These are phyloP conservation scores for Cyclotella sp. DNA, from an alignment of 108 stramenopile genomes.

Conservation along the genomic window DNA sequence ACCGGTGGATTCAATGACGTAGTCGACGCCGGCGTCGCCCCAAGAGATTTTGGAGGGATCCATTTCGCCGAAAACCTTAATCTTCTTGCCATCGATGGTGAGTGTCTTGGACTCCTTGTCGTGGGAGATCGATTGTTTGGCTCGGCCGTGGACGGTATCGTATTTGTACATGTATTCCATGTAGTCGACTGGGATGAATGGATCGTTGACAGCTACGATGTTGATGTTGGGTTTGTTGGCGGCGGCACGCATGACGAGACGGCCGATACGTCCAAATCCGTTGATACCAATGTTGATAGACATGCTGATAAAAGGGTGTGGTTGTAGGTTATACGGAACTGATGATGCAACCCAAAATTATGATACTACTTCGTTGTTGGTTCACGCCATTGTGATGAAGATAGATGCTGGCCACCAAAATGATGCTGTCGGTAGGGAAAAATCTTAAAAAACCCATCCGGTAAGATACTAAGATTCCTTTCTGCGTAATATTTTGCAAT, in stretches of 20 bases:
- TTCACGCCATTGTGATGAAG: no score
- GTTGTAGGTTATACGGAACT: neutral
- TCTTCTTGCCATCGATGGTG: conserved; percentile 50
- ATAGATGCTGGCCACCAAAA: no score
- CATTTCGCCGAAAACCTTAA: conserved; percentile 79
- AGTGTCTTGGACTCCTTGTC: conserved; percentile 62
- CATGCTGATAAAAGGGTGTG: conserved; percentile 26
- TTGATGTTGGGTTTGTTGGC: conserved; percentile 88
- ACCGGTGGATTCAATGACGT: conserved; percentile 90
- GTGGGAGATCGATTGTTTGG: conserved; percentile 62
- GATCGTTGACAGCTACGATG: conserved; percentile 88
- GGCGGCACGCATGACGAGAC: conserved; percentile 97
- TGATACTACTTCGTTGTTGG: no score
- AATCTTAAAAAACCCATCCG: no score
- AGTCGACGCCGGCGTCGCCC: conserved; percentile 75
- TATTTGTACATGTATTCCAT: conserved; percentile 91
- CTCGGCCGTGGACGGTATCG: conserved; percentile 86
- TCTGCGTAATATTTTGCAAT: no score
- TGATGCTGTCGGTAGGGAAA: no score
- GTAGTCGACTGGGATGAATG: conserved; percentile 79
- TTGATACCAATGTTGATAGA: conserved; percentile 90
- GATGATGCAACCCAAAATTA: neutral
- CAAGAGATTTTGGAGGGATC: conserved; percentile 80
- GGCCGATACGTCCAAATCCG: conserved; percentile 99
- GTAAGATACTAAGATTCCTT: no score